Percentiles rank a stretch among this genome's conserved stretches.
Conservation (phyloP, 345 rosid genomes). For the Aurinia saxatilis region DNA sequence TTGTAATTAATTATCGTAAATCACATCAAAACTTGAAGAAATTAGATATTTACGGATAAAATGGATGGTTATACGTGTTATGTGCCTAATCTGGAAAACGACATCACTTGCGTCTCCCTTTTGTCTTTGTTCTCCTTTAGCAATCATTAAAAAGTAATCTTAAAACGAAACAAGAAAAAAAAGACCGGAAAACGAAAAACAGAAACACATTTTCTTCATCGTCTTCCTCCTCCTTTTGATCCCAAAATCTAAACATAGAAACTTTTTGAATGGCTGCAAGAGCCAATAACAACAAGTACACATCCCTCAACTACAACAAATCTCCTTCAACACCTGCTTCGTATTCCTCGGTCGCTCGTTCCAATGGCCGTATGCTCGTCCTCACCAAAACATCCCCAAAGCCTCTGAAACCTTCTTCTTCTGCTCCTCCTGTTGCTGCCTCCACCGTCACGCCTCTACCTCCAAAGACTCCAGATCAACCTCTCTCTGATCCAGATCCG, state of each 20-base stretch:
- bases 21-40: neutral
- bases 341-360: slow-evolving; percentile 38
- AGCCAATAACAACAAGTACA: slow-evolving; percentile 60
- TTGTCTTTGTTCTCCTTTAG: neutral
- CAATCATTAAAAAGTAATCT: slow-evolving; percentile 10
- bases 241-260: neutral
- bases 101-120: slow-evolving; percentile 19
- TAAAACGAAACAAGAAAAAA: neutral
- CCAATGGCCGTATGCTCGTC: slow-evolving; percentile 89
- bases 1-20: too few relatives aligned
- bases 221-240: neutral
- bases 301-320: slow-evolving; percentile 69
- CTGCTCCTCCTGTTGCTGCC: too few relatives aligned
- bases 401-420: slow-evolving; percentile 24
- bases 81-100: neutral
- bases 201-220: neutral
- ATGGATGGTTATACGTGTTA: neutral
- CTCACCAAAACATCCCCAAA: slow-evolving; percentile 63
- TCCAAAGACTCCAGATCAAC: slow-evolving; percentile 25
- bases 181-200: slow-evolving; percentile 7
- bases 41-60: too few relatives aligned
- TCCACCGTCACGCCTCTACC: slow-evolving; percentile 6
- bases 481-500: slow-evolving; percentile 19
- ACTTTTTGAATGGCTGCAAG: slow-evolving; percentile 59
- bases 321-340: slow-evolving; percentile 30